Percentiles rank a stretch among this genome's conserved stretches.
These are phyloP conservation scores for Diaporthe citrichinensis DNA, from an alignment of 2,329 filamentous ascomycete species.

Conservation along the genomic window DNA sequence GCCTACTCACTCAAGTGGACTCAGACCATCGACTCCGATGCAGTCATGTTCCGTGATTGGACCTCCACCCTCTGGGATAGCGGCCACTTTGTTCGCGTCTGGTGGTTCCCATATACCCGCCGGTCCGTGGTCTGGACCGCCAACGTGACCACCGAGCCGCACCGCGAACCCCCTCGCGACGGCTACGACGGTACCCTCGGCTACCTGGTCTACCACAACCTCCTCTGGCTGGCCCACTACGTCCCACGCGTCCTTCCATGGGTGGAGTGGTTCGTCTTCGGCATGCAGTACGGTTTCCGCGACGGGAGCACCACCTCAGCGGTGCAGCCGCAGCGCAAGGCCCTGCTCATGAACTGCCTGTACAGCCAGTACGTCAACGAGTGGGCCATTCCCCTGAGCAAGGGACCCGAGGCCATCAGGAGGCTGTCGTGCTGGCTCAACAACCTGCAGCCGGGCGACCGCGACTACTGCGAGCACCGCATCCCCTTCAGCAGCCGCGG, in stretches of 20 bases:
- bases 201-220: conserved; percentile 91
- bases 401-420: conserved; percentile 87
- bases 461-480: conserved; percentile 67
- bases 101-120: conserved; percentile 97
- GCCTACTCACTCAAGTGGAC: conserved; percentile 89
- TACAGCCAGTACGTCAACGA: conserved; percentile 99
- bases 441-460: conserved; percentile 69
- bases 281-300: conserved; percentile 95
- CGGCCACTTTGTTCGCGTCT: conserved; percentile 91
- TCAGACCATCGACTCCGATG: conserved; percentile 82
- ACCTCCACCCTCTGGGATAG: conserved; percentile 82
- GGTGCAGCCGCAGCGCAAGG: conserved; percentile 83
- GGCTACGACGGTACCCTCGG: conserved; percentile 89
- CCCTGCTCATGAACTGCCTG: conserved; percentile 94
- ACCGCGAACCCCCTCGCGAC: conserved; percentile 71
- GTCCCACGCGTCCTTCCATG: conserved; percentile 85
- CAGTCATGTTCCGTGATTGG: conserved; percentile 80
- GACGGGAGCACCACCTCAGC: conserved; percentile 78
- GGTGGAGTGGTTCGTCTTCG: conserved; percentile 97
- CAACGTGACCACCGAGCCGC: conserved; percentile 78
- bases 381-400: conserved; percentile 90
- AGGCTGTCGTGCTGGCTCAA: conserved; percentile 90
- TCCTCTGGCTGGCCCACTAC: conserved; percentile 85
- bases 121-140: conserved; percentile 92
- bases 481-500: conserved; percentile 80